Percentiles rank a stretch among this genome's conserved stretches.
Conservation (phyloP, 768 basidiomycete genomes). For the Candolleomyces efflorescens region DNA sequence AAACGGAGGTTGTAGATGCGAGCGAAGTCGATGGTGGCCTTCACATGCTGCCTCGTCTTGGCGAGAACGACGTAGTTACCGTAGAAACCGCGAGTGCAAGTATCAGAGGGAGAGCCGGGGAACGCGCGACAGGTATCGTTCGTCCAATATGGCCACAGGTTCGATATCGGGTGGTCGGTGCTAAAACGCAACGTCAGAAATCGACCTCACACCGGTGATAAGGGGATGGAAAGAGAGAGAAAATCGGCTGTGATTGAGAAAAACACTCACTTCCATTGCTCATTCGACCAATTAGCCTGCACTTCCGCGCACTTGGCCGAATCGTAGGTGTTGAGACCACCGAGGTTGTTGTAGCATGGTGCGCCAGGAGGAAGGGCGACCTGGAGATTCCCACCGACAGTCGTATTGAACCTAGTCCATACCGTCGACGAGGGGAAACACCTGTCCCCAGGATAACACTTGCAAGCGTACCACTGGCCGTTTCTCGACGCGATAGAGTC, state of each 20-base stretch:
- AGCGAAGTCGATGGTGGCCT: slow-evolving; percentile 18
- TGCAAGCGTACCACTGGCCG: slow-evolving; percentile 9
- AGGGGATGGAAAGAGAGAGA: background rate
- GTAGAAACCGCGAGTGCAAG: slow-evolving; percentile 9
- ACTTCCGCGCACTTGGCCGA: slow-evolving; percentile 1
- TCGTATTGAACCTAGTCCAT: slow-evolving; percentile 8
- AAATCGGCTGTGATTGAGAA: background rate
- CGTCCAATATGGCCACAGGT: slow-evolving; percentile 9
- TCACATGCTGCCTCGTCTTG: slow-evolving; percentile 13
- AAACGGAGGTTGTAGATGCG: slow-evolving; percentile 16
- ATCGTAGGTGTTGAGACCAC: slow-evolving; percentile 8
- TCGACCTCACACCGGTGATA: background rate
- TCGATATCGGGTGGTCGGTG: slow-evolving; percentile 6
- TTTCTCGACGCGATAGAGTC: background rate
- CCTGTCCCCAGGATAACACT: slow-evolving; percentile 9
- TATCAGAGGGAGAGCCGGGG: slow-evolving; percentile 5
- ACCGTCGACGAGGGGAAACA: slow-evolving; percentile 2
- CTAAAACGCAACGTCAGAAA: background rate
- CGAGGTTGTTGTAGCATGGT: slow-evolving; percentile 9
- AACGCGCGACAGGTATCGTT: slow-evolving; percentile 14
- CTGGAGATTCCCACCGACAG: slow-evolving; percentile 11
- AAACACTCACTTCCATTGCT: slow-evolving; percentile 8
- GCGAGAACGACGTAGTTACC: slow-evolving; percentile 17
- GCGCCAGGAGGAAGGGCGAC: slow-evolving; percentile 10
- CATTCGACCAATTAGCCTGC: background rate